Conservation (phyloP, 2,329 filamentous ascomycete genomes). For the Penicillium sp. region DNA sequence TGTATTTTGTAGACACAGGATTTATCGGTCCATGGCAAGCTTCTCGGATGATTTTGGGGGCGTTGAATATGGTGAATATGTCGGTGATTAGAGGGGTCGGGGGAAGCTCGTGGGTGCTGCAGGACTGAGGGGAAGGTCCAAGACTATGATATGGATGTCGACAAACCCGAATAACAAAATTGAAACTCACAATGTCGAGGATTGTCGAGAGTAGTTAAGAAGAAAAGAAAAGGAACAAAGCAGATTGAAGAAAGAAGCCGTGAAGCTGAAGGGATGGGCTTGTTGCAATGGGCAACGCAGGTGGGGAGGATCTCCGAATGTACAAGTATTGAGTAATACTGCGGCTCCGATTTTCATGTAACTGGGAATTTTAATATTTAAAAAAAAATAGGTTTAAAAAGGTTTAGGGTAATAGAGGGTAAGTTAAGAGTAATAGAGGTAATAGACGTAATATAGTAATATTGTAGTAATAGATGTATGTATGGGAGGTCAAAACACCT, state of each 20-base stretch:
- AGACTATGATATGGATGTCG: not conserved
- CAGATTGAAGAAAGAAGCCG: constrained; percentile 33
- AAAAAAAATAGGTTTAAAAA: not conserved
- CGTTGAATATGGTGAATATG: not conserved
- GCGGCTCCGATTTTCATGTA: constrained; percentile 2
- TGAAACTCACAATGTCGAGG: constrained; percentile 13
- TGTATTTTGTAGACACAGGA: constrained; percentile 19
- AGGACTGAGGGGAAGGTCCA: constrained; percentile 6
- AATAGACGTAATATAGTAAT: not conserved
- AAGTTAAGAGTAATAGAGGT: not conserved
- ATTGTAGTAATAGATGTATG: not conserved
- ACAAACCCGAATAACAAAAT: constrained; percentile 5
- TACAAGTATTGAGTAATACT: constrained; percentile 15
- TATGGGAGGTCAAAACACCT: not conserved
- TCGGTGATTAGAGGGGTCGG: constrained; percentile 19
- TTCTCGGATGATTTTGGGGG: not conserved
- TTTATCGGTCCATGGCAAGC: constrained; percentile 33
- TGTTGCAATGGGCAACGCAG: constrained; percentile 44
- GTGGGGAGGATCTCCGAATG: constrained; percentile 38
- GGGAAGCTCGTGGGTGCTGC: constrained; percentile 23
- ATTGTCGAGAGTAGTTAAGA: constrained; percentile 25
- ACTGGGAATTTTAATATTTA: constrained; percentile 2
- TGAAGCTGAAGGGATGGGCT: constrained; percentile 42
- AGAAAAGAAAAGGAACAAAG: constrained; percentile 23
- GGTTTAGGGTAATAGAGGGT: not conserved